These are phyloP conservation scores for Suillus bovinus DNA, from an alignment of 768 basidiomycete genomes.

Conservation along the genomic window DNA sequence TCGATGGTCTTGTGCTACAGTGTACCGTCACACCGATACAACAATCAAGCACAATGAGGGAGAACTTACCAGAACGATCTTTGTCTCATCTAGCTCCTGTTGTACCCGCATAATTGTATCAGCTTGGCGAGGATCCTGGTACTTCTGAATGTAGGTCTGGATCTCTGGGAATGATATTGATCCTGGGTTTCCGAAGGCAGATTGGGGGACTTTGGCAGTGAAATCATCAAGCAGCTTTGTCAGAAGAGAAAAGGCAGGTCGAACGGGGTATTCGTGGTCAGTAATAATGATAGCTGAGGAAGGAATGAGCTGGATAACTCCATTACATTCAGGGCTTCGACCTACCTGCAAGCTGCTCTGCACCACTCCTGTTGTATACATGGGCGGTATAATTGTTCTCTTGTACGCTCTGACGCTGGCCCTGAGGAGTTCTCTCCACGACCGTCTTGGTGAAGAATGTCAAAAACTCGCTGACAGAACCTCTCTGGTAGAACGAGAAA, in stretches of 20 bases:
- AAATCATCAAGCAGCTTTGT: conserved; percentile 95
- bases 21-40: conserved; percentile 6
- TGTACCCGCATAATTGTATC: conserved; percentile 99
- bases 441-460: conserved; percentile 93
- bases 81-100: conserved; percentile 97
- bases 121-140: conserved; percentile 96
- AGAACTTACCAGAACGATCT: conserved; percentile 86
- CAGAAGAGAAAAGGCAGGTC: conserved; percentile 93
- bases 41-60: not conserved
- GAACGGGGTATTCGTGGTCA: conserved; percentile 94
- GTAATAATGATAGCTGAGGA: conserved; percentile 83
- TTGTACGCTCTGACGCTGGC: conserved; percentile 91
- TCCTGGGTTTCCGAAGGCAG: conserved; percentile 62
- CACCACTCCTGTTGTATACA: conserved; percentile 89
- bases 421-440: conserved; percentile 80
- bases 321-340: conserved; percentile 9
- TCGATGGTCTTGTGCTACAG: conserved; percentile 98
- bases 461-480: conserved; percentile 89
- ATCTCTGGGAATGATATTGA: conserved; percentile 78
- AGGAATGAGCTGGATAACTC: conserved; percentile 10
- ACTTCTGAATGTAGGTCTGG: conserved; percentile 79
- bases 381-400: conserved; percentile 94
- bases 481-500: conserved; percentile 92
- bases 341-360: conserved; percentile 82
- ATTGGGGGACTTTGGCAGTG: conserved; percentile 72